Conservation (phyloP, 495 filamentous ascomycete species). For the Pyrenula aspistea region DNA sequence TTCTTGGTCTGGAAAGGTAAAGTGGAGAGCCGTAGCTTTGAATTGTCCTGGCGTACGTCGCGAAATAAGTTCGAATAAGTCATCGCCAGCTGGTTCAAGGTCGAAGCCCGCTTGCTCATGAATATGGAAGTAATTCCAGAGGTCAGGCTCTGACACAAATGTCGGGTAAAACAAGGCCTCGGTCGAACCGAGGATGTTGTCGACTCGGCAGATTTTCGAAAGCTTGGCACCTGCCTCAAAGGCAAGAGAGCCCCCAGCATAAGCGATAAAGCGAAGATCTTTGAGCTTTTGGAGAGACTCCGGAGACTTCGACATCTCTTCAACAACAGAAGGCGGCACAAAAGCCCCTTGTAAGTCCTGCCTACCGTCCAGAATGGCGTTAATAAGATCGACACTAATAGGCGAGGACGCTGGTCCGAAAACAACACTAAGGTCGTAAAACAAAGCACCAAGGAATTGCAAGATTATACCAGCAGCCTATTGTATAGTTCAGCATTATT, state of each 20-base stretch:
- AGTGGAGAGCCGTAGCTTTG: conserved; percentile 9
- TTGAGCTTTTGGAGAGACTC: conserved; percentile 7
- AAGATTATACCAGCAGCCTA: background rate
- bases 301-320: conserved; percentile 2
- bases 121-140: conserved; percentile 36
- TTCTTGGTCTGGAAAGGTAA: conserved; percentile 37
- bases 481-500: conserved; percentile 1
- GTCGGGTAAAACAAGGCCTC: conserved; percentile 22
- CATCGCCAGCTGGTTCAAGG: conserved; percentile 17
- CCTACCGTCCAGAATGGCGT: background rate
- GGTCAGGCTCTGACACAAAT: conserved; percentile 18
- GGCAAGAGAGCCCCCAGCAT: conserved; percentile 8
- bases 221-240: conserved; percentile 9
- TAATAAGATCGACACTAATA: background rate
- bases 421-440: background rate
- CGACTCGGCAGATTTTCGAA: conserved; percentile 8
- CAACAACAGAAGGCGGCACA: conserved; percentile 1
- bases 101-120: conserved; percentile 28
- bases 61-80: conserved; percentile 17
- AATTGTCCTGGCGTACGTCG: conserved; percentile 1
- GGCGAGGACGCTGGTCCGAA: background rate
- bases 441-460: background rate
- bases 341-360: background rate
- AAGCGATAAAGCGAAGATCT: conserved; percentile 6
- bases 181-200: conserved; percentile 14